A percentile compares a stretch with the other conserved stretches of the same genome.
phyloP scores from a whole-genome alignment of 2,329 filamentous ascomycete species.

The Microsporum audouinii region DNA sequence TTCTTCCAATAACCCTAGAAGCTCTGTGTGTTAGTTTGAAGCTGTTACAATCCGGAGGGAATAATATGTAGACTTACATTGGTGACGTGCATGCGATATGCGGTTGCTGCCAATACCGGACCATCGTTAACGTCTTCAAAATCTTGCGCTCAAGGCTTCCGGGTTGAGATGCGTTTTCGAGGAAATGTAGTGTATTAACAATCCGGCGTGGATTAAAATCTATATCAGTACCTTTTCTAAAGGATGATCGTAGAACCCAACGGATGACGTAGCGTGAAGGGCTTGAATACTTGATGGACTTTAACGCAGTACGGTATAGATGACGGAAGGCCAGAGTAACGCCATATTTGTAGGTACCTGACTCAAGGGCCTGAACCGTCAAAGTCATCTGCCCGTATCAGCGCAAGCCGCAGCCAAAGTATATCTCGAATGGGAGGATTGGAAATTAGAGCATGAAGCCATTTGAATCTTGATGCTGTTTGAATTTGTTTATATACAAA shows the following conservation, averaged over 20 bases:
- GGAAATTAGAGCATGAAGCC: background rate
- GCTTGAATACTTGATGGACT: conserved; percentile 46
- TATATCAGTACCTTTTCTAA: conserved; percentile 26
- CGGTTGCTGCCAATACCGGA: conserved; percentile 34
- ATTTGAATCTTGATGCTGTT: background rate
- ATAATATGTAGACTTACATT: conserved; percentile 19
- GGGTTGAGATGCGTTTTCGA: conserved; percentile 30
- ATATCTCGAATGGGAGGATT: background rate
- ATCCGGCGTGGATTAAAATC: conserved; percentile 33
- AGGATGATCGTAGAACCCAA: conserved; percentile 33
- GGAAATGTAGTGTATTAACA: conserved; percentile 37
- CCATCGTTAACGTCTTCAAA: conserved; percentile 34
- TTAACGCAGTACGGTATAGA: conserved; percentile 43
- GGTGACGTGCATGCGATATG: conserved; percentile 16
- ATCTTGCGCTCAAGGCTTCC: conserved; percentile 38
- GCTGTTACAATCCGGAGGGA: background rate
- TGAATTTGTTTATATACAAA: too few species aligned
- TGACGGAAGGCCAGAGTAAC: conserved; percentile 46
- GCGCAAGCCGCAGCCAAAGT: background rate
- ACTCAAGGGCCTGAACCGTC: conserved; percentile 12
- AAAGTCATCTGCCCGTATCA: conserved; percentile 10
- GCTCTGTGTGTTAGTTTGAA: background rate
- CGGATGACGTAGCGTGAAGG: conserved; percentile 46
- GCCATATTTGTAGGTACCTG: conserved; percentile 17
- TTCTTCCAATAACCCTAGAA: background rate